Percentiles rank a stretch among this genome's conserved stretches.
Conservation (phyloP, 164 flowering plant genomes). For the Cinnamomum micranthum region DNA sequence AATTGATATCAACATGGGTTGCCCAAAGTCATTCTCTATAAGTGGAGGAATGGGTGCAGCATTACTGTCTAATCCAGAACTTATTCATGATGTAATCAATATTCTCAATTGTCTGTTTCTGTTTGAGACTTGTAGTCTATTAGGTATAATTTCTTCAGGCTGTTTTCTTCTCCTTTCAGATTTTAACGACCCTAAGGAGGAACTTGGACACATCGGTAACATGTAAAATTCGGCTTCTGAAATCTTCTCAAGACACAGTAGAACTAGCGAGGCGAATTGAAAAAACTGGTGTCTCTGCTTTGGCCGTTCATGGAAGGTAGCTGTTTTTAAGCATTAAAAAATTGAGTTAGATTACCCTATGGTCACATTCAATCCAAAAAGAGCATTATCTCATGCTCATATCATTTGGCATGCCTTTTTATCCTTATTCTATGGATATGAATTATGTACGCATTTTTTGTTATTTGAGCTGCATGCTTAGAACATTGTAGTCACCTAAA, state of each 20-base stretch:
- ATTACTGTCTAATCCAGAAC: conserved; percentile 73
- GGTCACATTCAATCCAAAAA: background rate
- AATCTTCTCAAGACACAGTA: conserved; percentile 67
- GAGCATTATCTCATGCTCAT: background rate
- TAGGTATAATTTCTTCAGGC: background rate
- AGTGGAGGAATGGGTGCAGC: conserved; percentile 99
- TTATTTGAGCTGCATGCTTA: background rate
- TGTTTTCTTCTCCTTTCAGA: conserved; percentile 37
- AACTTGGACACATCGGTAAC: conserved; percentile 73
- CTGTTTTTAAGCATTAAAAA: background rate
- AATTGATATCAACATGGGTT: conserved; percentile 93
- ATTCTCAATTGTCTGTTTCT: background rate
- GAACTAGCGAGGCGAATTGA: conserved; percentile 82
- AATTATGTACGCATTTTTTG: too few relatives aligned
- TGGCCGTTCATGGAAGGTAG: conserved; percentile 97
- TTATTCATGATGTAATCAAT: conserved; percentile 80
- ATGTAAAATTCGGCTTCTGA: conserved; percentile 87
- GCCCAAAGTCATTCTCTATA: conserved; percentile 87
- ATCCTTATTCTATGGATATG: background rate
- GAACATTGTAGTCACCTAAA: background rate
- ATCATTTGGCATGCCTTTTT: background rate
- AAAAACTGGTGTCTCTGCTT: conserved; percentile 87
- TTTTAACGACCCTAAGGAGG: conserved; percentile 80
- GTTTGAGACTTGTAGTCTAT: background rate
- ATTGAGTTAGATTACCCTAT: background rate